Base-by-base conservation (phyloP, 2,329 filamentous ascomycete genomes). In the Colletotrichum karsti region DNA sequence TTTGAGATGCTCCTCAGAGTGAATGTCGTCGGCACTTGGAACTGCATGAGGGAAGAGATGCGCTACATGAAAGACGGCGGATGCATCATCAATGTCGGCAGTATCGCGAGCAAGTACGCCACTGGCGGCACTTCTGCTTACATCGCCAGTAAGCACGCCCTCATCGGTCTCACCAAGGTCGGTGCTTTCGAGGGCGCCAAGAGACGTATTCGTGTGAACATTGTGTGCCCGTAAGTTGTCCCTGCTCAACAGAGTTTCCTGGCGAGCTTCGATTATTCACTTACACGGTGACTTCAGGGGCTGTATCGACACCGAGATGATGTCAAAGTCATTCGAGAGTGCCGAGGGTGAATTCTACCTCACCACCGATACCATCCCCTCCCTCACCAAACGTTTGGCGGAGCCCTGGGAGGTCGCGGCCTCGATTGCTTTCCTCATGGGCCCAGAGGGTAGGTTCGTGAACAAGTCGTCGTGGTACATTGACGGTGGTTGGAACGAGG, bases 71-170 rank as follows among this genome's bases (percentile, higher is more conserved):
- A 74, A 20, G 73, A 76, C 1, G 76, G 78, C 1, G 83, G 82
- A 0, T 84, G 82, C 69, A 84, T 87, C 26, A 81, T 87, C 63
- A 86, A 84, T 72, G 82, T 82, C 8, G 74, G 81, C 15, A 83
- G 81, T 63, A 80, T 84, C 12, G 80, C 81, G 28, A 83, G 84
- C 1, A 62, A 82, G 9, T 77, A 74, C 22, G 83, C 82, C 5
- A 77, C 76, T 1, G 74, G 72, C 8, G 76, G 74, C 15, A 72
- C 74, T 61, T 75, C 77, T 10, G 78, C 78, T 4, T 78, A 78
- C 41, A 73, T 74, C 7, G 76, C 77, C 1, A 77, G 74, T n/a
- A 78, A 78, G 66, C 77, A 77, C 48, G 76, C 71, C 10, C 63
- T 76, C 7, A 62, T 73, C 1, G 74, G 76, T 3, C 68, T 77